Conservation (phyloP, 148 eudicot species). For the Rhododendron ferrugineum region DNA sequence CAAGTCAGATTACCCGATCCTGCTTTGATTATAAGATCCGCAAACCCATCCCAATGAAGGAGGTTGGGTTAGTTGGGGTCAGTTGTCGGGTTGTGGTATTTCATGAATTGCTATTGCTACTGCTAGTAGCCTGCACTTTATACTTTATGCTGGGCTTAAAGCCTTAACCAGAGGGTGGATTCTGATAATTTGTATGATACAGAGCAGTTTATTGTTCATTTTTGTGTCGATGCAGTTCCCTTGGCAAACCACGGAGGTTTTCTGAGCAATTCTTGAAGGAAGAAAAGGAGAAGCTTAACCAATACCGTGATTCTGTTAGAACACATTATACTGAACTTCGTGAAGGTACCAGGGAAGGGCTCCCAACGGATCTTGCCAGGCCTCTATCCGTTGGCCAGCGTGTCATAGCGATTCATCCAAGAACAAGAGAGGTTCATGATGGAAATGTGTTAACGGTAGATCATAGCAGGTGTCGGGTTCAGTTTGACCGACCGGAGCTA, state of each 20-base stretch:
- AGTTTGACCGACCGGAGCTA: conserved; percentile 91
- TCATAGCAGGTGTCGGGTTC: conserved; percentile 78
- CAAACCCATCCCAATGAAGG: not conserved
- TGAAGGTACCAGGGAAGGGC: conserved; percentile 78
- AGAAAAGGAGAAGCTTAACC: conserved; percentile 89
- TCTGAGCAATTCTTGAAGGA: conserved; percentile 89
- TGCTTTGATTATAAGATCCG: not conserved
- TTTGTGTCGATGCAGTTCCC: conserved; percentile 59
- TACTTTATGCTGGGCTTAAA: not conserved
- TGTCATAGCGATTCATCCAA: conserved; percentile 90
- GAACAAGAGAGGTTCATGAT: conserved; percentile 79
- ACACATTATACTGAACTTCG: conserved; percentile 88
- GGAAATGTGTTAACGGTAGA: conserved; percentile 94
- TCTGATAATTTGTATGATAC: not conserved
- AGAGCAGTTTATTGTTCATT: conserved; percentile 9
- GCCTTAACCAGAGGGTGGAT: not conserved
- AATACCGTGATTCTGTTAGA: conserved; percentile 92
- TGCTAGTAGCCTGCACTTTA: not conserved
- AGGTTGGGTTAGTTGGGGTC: not conserved
- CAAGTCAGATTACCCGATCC: not conserved
- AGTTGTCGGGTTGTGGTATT: not conserved
- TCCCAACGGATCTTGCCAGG: conserved; percentile 92
- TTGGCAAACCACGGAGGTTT: conserved; percentile 93
- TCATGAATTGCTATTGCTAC: not conserved
- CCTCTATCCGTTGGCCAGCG: conserved; percentile 98